Evolutionary conservation across 331 rosid species (phyloP), one percentile per base, ranked within the genome.

Genomic region (Saraca asoca): DNA sequence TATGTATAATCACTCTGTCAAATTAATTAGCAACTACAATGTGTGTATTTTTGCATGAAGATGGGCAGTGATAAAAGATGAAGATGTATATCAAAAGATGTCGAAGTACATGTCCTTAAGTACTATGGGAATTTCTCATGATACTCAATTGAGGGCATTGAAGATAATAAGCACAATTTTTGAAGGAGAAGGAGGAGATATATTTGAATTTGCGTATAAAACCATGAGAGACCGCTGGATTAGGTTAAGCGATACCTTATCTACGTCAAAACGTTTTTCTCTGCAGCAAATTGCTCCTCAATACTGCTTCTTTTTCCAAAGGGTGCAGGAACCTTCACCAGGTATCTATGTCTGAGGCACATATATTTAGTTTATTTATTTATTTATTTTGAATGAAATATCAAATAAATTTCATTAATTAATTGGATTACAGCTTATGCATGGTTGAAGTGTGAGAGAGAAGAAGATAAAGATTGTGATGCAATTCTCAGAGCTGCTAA

Each of bases 11-110:
- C 3, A 24, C 3, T 24, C 3, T 24, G 1, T 24, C 0, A 39
- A 39, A 39, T 2, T 39, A 39, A 39, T 7, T n/a, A n/a, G n/a
- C n/a, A n/a, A n/a, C n/a, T n/a, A 39, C 2, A 51, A 51, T 10
- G 13, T 17, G 17, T 5, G 5, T 10, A 4, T 19, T 29, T 12
- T 34, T 17, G 4, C 2, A 2, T 45, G 71, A 20, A 81, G 86
- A 44, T 81, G 86, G 86, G 86, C 83, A 43, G 48, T 81, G 8
- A 10, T 81, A n/a, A 81, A 81, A 56, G 85, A 81, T 20, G 52
- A 81, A 39, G 62, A 6, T 15, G 70, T 81, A 7, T 78, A 52
- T 41, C 11, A 77, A 44, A 66, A 68, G 53, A 81, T 81, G 76
- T 12, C 8, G 41, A 19, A 4, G 0, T 59, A 81, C n/a, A 9